Percentiles rank a stretch among this genome's conserved stretches.
These are phyloP conservation scores for Carex cristatella DNA, from an alignment of 176 grass and related monocot species.

Conservation along the genomic window DNA sequence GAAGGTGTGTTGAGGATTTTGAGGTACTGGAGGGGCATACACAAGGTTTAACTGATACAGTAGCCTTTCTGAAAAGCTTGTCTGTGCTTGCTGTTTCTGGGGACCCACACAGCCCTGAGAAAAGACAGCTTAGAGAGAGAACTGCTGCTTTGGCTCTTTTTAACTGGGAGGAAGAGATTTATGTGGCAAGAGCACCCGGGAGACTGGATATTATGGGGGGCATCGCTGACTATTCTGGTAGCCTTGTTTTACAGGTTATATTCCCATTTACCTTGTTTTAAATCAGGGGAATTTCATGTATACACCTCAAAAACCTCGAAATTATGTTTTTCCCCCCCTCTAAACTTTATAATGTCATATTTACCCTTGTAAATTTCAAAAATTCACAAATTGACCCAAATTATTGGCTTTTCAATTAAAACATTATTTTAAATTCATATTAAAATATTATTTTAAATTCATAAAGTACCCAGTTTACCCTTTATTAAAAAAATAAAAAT, in stretches of 20 bases:
- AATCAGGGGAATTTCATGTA: no score
- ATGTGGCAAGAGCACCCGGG: constrained; percentile 93
- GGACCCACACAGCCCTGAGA: constrained; percentile 53
- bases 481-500: no score
- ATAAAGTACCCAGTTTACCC: no score
- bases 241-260: constrained; percentile 82
- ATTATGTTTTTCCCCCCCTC: no score
- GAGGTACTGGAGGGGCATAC: constrained; percentile 81
- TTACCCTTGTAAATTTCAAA: no score
- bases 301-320: no score
- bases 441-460: no score
- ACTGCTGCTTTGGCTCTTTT: constrained; percentile 74
- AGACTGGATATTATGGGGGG: constrained; percentile 93
- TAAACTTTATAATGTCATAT: no score
- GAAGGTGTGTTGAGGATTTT: constrained; percentile 75
- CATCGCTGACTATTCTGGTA: constrained; percentile 94
- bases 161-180: constrained; percentile 97
- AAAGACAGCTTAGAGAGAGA: constrained; percentile 61
- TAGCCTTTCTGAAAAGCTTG: constrained; percentile 81
- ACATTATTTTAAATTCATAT: no score
- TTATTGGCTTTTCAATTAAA: no score
- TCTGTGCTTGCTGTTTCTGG: constrained; percentile 55
- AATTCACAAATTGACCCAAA: no score
- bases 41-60: constrained; percentile 75
- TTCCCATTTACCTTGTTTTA: background rate